Evolutionary conservation across 2,329 filamentous ascomycete genomes (phyloP), one percentile per base, ranked within the genome.

Genomic region (Microdochium bolleyi): DNA sequence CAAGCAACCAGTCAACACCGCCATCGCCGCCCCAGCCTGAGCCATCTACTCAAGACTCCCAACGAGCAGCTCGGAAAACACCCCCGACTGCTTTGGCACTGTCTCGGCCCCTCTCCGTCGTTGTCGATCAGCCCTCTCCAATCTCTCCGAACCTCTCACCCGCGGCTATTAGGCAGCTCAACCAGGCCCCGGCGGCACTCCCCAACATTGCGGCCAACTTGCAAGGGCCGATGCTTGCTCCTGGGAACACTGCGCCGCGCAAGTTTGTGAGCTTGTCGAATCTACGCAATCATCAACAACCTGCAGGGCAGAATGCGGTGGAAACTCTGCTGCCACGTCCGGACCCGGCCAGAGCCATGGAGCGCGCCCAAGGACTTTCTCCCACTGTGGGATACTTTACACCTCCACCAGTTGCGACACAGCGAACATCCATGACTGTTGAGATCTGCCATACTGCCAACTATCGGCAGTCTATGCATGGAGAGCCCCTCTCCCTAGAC

Each of bases 51-150:
- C n/a, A 46, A 19, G 41, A 46, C 41, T 19, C 19, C 3, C 13
- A 8, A n/a, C 63, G 65, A 49, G 46, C 56, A 8, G 49, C 57
- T 14, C 61, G 71, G 49, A 71, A 69, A 37, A 65, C 68, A 16
- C 73, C 75, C 2, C 76, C 78, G 2, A 73, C 76, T 1, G 69
- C 73, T 0, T 63, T 81, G 38, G 65, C 71, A 24, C 71, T 75
- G 54, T 73, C 77, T 1, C 71, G 78, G 5, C 77, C 78, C 1
- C 64, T 82, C 10, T 83, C 79, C 1, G 73, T 79, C 49, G 77
- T 82, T 2, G 65, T 74, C 51, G 79, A 83, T 54, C 73, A 79
- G 48, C 77, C 77, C 0, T 79, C 78, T 0, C 75, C 76, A 1
- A 59, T 55, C 50, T 55, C 60, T 27, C 58, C 63, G 13, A 58